These are phyloP conservation scores for Cynanchum wilfordii DNA, from an alignment of 257 asterid species.

Conservation along the genomic window DNA sequence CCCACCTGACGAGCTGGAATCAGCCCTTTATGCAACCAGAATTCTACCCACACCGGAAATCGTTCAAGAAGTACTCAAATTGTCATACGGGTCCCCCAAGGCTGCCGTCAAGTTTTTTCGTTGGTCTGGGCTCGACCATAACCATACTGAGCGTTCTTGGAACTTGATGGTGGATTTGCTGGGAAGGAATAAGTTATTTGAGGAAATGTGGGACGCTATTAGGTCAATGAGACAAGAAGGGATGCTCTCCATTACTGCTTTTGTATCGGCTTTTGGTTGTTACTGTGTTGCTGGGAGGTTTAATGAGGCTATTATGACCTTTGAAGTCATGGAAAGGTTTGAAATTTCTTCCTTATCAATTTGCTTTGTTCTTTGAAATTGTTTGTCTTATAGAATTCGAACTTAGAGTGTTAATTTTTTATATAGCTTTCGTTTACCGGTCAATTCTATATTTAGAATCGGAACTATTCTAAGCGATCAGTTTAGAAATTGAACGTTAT, in stretches of 20 bases:
- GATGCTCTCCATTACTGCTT: slow-evolving; percentile 48
- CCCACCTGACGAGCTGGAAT: slow-evolving; percentile 40
- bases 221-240: slow-evolving; percentile 66
- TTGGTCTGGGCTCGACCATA: slow-evolving; percentile 50
- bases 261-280: slow-evolving; percentile 60
- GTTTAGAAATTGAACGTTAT: not conserved
- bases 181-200: slow-evolving; percentile 64
- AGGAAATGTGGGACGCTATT: slow-evolving; percentile 78
- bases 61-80: slow-evolving; percentile 48
- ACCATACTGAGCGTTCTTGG: slow-evolving; percentile 56
- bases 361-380: not conserved
- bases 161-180: slow-evolving; percentile 65
- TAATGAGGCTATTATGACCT: slow-evolving; percentile 60
- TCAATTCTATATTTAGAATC: not conserved
- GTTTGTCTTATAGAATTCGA: not conserved
- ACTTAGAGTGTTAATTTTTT: not conserved
- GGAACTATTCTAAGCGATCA: not conserved
- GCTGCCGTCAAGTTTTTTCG: slow-evolving; percentile 58
- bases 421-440: not conserved
- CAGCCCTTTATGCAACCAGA: slow-evolving; percentile 37
- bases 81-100: slow-evolving; percentile 45
- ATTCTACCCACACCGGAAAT: slow-evolving; percentile 48
- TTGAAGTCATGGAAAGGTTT: slow-evolving; percentile 64
- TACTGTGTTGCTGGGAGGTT: slow-evolving; percentile 53
- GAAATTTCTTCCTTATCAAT: not conserved